Evolutionary conservation across 2,329 filamentous ascomycete genomes (phyloP).

Genomic region (Fusarium sp.): DNA sequence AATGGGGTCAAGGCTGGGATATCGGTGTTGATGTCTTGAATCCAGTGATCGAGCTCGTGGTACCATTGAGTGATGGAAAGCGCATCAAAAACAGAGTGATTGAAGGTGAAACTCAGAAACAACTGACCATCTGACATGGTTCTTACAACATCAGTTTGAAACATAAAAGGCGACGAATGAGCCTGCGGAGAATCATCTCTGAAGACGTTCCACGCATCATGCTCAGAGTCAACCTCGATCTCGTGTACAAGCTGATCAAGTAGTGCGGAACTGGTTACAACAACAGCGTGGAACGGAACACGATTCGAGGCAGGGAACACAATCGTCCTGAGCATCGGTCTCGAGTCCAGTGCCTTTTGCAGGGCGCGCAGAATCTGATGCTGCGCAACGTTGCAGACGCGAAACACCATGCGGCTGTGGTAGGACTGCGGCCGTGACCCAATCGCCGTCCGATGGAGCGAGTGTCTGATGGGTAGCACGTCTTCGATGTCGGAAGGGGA

Average conservation of each 20-base stretch:
- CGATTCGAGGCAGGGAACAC: conserved; percentile 31
- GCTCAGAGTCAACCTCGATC: conserved; percentile 30
- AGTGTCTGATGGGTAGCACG: conserved; percentile 43
- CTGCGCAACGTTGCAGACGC: conserved; percentile 26
- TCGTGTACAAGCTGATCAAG: conserved; percentile 42
- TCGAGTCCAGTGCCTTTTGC: conserved; percentile 39
- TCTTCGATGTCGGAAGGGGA: conserved; percentile 40
- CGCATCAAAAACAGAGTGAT: conserved; percentile 50
- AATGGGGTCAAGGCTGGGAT: conserved; percentile 43
- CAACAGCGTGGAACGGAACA: conserved; percentile 43
- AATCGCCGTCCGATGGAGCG: conserved; percentile 44
- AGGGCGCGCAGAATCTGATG: conserved; percentile 42
- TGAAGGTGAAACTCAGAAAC: conserved; percentile 46
- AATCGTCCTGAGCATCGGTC: conserved; percentile 45
- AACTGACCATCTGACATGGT: conserved; percentile 18
- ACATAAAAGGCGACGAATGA: conserved; percentile 45
- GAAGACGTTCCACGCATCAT: conserved; percentile 31
- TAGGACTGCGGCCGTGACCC: conserved; percentile 49
- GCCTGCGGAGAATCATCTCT: conserved; percentile 27
- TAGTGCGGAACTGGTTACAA: conserved; percentile 33
- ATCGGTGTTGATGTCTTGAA: conserved; percentile 30
- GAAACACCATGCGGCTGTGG: conserved; percentile 47
- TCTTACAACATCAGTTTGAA: conserved; percentile 41
- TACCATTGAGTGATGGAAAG: conserved; percentile 47
- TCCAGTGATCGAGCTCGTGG: conserved; percentile 46